These are phyloP conservation scores for Lindgomyces ingoldianus DNA, from an alignment of 495 filamentous ascomycete genomes.

Conservation along the genomic window DNA sequence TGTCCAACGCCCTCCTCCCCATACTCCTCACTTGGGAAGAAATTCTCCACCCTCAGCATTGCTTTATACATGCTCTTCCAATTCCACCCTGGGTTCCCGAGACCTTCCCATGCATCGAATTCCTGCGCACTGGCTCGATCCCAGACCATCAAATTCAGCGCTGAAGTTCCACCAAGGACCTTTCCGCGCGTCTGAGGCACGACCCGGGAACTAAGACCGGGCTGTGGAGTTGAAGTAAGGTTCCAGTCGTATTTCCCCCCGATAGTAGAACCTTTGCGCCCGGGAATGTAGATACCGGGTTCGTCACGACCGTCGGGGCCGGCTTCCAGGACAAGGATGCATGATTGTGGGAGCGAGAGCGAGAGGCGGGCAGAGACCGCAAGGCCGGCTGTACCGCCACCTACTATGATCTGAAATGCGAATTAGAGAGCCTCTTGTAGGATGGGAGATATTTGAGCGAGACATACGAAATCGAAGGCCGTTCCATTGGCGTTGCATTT, in stretches of 20 bases:
- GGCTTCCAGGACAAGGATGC: conserved; percentile 38
- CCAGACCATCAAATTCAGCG: conserved; percentile 25
- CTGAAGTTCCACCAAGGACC: conserved; percentile 35
- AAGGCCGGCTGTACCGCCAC: conserved; percentile 41
- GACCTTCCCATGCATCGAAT: conserved; percentile 16
- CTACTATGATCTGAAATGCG: conserved; percentile 32
- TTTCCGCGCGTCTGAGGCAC: conserved; percentile 32
- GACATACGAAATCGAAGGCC: conserved; percentile 5
- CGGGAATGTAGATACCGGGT: conserved; percentile 33
- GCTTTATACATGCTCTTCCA: conserved; percentile 37
- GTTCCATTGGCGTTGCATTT: neutral
- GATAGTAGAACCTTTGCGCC: conserved; percentile 21
- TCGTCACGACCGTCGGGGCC: conserved; percentile 27
- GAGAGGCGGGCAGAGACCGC: conserved; percentile 34
- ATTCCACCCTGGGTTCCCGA: conserved; percentile 25
- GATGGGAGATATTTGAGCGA: neutral
- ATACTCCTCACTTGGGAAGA: conserved; percentile 32
- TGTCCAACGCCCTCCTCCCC: conserved; percentile 23
- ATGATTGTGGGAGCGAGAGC: conserved; percentile 12
- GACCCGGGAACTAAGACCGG: conserved; percentile 25
- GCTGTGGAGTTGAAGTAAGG: conserved; percentile 34
- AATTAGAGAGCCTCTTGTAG: neutral
- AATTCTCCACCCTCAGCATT: conserved; percentile 48
- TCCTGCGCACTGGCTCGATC: conserved; percentile 4
- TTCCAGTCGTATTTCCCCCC: conserved; percentile 39